Base-by-base conservation (phyloP, 2,329 filamentous ascomycete genomes). In the Aspergillus brunneoviolaceus region DNA sequence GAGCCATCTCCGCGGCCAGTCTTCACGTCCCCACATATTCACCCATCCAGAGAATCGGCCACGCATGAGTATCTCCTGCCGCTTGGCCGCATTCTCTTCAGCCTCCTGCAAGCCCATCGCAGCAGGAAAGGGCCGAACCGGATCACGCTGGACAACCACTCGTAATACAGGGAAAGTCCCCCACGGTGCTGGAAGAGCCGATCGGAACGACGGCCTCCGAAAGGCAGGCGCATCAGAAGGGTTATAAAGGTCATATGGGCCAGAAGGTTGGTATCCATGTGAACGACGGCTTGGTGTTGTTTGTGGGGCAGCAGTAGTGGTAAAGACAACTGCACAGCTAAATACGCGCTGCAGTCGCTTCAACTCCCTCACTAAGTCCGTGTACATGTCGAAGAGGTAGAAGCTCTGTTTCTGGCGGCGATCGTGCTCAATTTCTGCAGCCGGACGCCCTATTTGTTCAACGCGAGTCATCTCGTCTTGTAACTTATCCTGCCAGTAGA, bases 401-500 rank as follows among this genome's bases (percentile, higher is more conserved):
- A 76, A 77, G 21, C 65, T 69, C 4, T 63, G 62, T 27, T 69
- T 69, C 42, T 65, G 47, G n/a, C 65, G 55, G 0, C 72, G 72
- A 16, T 70, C 64, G 11, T 59, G 58, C 16, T 74, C 70, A 27
- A 72, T 62, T 4, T 76, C 73, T 31, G 63, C 62, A 4, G 57
- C 55, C 16, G 70, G 53, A 5, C 66, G 69, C 19, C 72, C 72
- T 25, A 79, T 71, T n/a, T 77, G 72, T 52, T 75, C 74, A 0
- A 73, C 72, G 16, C 75, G 74, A 5, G 76, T 69, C 23, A 77
- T 76, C 56, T 81, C 80, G 14, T 79, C 76, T 42, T 76, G 74
- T 25, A 79, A 67, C 39, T 79, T 77, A 55, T 83, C 77, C 64
- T 81, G 79, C 81, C 82, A 85, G 72, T 81, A 77, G 69, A 87